Conservation (phyloP, 2,329 filamentous ascomycete genomes). For the Fusarium lateritium region DNA sequence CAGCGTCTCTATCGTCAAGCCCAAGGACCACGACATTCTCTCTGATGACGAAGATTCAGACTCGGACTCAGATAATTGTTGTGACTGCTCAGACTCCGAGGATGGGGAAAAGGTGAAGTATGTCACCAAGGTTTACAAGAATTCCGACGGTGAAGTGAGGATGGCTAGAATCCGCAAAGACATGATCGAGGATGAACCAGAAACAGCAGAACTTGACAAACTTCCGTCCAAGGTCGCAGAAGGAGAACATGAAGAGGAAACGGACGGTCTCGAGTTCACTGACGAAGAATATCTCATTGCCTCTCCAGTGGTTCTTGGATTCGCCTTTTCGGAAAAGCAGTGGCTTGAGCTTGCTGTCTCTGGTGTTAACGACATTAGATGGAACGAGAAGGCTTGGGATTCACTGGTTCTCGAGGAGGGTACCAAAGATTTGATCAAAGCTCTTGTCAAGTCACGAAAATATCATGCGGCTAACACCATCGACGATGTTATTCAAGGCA, state of each 20-base stretch:
- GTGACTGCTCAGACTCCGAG: constrained; percentile 59
- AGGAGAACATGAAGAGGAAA: constrained; percentile 19
- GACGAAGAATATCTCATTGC: constrained; percentile 89
- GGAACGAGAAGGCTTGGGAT: constrained; percentile 87
- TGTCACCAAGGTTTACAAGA: constrained; percentile 68
- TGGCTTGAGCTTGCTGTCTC: constrained; percentile 92
- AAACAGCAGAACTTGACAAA: constrained; percentile 69
- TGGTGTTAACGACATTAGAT: constrained; percentile 83
- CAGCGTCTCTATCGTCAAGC: constrained; percentile 79
- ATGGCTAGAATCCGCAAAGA: constrained; percentile 51
- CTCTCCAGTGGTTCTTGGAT: constrained; percentile 87
- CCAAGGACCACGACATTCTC: constrained; percentile 76
- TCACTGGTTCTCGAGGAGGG: constrained; percentile 79
- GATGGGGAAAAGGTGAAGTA: constrained; percentile 60
- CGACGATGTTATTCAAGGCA: constrained; percentile 86
- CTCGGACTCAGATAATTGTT: constrained; percentile 56
- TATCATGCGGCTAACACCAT: constrained; percentile 86
- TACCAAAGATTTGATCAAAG: constrained; percentile 76
- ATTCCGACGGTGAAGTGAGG: constrained; percentile 58
- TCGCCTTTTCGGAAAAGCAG: constrained; percentile 88
- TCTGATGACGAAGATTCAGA: constrained; percentile 65
- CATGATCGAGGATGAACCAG: constrained; percentile 50
- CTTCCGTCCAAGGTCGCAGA: constrained; percentile 55
- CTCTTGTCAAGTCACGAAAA: constrained; percentile 87
- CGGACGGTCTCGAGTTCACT: constrained; percentile 68